Conservation (phyloP, 2,329 filamentous ascomycete species). For the Pyricularia grisea region DNA sequence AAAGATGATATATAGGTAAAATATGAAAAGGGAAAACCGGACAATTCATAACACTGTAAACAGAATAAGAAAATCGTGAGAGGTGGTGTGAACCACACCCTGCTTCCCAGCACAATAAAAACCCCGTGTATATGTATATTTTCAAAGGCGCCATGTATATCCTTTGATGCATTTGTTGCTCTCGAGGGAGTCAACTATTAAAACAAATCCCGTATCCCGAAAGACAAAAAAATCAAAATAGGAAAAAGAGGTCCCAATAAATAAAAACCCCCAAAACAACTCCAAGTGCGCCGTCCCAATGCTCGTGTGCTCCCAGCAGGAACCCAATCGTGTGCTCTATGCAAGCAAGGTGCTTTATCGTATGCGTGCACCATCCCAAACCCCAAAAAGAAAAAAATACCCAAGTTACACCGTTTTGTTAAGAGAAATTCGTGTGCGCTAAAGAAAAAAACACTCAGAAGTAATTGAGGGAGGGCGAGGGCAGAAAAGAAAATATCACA, state of each 20-base stretch:
- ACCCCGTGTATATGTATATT: background rate
- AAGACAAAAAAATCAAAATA: background rate
- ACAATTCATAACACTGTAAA: background rate
- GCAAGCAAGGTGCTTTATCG: conserved; percentile 4
- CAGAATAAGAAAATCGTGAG: background rate
- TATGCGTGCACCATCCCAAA: conserved; percentile 10
- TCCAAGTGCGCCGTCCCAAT: conserved; percentile 3
- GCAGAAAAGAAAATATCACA: background rate
- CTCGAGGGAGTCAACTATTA: background rate
- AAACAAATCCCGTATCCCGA: background rate
- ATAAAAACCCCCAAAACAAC: background rate
- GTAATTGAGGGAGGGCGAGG: background rate
- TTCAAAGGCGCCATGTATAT: conserved; percentile 5
- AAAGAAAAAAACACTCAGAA: background rate
- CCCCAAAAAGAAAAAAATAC: background rate
- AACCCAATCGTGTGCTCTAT: conserved; percentile 4
- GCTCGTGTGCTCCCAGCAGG: conserved; percentile 1
- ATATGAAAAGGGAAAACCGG: background rate
- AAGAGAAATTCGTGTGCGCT: background rate
- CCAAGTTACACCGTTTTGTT: background rate
- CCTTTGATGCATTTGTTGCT: background rate
- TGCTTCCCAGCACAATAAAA: background rate
- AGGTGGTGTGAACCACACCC: background rate
- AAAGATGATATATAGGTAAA: background rate
- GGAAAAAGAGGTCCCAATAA: background rate